phyloP scores from a whole-genome alignment of 192 early-diverging fungal genomes.

The Bifiguratus adelaidae region DNA sequence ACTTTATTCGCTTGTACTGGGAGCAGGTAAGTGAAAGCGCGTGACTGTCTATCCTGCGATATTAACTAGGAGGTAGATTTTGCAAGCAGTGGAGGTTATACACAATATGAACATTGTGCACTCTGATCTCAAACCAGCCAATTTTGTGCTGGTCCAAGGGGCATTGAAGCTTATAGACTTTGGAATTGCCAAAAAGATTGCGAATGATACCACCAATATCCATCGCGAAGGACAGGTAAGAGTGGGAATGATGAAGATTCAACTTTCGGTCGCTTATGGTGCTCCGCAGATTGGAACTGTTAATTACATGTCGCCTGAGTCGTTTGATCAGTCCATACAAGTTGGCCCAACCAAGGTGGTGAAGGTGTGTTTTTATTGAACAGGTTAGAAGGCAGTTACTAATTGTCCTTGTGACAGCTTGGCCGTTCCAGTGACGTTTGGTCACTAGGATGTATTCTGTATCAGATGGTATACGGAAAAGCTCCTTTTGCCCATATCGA shows the following conservation, averaged over 20 bases:
- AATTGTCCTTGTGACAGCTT: constrained; percentile 28
- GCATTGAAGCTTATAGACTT: constrained; percentile 92
- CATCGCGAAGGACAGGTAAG: constrained; percentile 67
- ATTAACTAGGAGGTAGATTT: constrained; percentile 48
- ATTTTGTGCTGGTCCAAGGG: constrained; percentile 83
- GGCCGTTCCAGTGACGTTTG: constrained; percentile 81
- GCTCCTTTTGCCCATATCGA: constrained; percentile 72
- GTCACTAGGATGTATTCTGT: constrained; percentile 89
- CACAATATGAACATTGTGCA: constrained; percentile 88
- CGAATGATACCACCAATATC: constrained; percentile 92
- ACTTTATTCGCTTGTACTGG: constrained; percentile 78
- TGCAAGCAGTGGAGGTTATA: constrained; percentile 77
- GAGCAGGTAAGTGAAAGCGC: constrained; percentile 41
- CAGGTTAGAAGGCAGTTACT: background rate
- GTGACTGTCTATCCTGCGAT: background rate
- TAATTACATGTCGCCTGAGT: constrained; percentile 96
- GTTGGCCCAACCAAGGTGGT: too few relatives aligned
- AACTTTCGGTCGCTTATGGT: background rate
- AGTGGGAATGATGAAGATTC: background rate
- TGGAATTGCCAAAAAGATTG: constrained; percentile 92
- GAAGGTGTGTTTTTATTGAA: constrained; percentile 5
- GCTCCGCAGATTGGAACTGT: constrained; percentile 51
- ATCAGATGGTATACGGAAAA: constrained; percentile 79
- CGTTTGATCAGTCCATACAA: too few relatives aligned
- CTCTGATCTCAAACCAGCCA: constrained; percentile 91